Base-by-base conservation (phyloP, 805 yeast genomes). In the Wickerhamiella alocasiicola region DNA sequence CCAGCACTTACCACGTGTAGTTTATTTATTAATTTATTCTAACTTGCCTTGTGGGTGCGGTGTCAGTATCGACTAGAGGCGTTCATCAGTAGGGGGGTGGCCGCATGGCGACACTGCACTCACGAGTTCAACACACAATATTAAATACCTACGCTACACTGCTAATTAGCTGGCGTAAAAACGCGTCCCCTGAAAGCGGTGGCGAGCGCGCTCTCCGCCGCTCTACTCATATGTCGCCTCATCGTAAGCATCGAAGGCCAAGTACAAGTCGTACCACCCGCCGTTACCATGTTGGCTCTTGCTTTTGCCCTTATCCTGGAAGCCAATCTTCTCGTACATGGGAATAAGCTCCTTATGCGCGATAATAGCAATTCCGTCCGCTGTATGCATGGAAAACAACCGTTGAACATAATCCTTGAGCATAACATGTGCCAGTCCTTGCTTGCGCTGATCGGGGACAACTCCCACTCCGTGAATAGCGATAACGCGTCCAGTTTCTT, bases 371-470 rank as follows among this genome's bases (percentile, higher is more conserved):
- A 88, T 76, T 52, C 74, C 71, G 51, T 76, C 81, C 34, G 91
- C 95, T 46, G 84, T 76, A 50, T 77, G 83, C 57, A 85, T 94
- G 57, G 84, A 84, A 36, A 83, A 74, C 59, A 88, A 65, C 55
- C 88, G 82, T 60, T 91, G 96, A 46, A 87, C 71, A 62, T 82
- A 91, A 61, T 88, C 98, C 50, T 81, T 84, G 53, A 88, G 61
- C 54, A 88, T 63, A 44, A 85, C 65, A 11, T 94, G 74, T 6
- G 94, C 97, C 44, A 91, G 65, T 55, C 81, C 82, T 60, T 76
- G 72, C 44, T 87, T 82, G 57, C 78, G 83, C 69, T 75, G 83
- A 29, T 75, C 74, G 17, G 85, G 81, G 50, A 75, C 75, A 20
- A 91, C 73, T 2, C 76, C 87, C 18, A 88, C 63, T 3, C 91